A percentile compares a stretch with the other conserved stretches of the same genome.
These are phyloP conservation scores for Globisporangium spiculum DNA, from an alignment of 352 stramenopile genomes.

Conservation along the genomic window DNA sequence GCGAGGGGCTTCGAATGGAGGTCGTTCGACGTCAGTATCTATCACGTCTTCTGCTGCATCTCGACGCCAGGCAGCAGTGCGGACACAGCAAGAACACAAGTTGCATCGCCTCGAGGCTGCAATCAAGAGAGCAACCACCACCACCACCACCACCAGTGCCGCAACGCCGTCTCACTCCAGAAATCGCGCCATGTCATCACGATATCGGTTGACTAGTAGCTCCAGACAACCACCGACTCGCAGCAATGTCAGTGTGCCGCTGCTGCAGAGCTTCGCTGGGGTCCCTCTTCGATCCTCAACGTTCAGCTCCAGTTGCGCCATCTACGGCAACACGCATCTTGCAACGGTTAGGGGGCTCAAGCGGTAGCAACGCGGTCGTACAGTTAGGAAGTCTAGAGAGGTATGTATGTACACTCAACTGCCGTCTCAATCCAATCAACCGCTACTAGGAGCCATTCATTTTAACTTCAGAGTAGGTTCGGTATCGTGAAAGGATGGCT, in stretches of 20 bases:
- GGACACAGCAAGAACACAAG: conserved; percentile 35
- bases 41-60: background rate
- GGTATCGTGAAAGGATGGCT: background rate
- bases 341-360: conserved; percentile 31
- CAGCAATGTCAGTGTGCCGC: background rate
- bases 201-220: background rate
- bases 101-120: conserved; percentile 38
- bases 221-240: background rate
- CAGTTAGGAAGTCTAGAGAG: background rate
- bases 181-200: conserved; percentile 11
- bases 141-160: background rate
- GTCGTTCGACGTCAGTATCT: background rate
- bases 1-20: background rate
- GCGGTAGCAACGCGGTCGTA: conserved; percentile 8
- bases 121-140: conserved; percentile 17
- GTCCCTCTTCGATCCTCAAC: background rate
- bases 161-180: background rate
- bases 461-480: background rate
- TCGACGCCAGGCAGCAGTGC: conserved; percentile 13
- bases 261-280: conserved; percentile 7
- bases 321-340: conserved; percentile 23
- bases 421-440: background rate
- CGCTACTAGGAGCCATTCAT: background rate
- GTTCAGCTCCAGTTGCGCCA: conserved; percentile 10
- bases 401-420: background rate